Percentiles rank a stretch among this genome's conserved stretches.
Conservation (phyloP, 2,329 filamentous ascomycete genomes). For the Cercospora zeae-maydis region DNA sequence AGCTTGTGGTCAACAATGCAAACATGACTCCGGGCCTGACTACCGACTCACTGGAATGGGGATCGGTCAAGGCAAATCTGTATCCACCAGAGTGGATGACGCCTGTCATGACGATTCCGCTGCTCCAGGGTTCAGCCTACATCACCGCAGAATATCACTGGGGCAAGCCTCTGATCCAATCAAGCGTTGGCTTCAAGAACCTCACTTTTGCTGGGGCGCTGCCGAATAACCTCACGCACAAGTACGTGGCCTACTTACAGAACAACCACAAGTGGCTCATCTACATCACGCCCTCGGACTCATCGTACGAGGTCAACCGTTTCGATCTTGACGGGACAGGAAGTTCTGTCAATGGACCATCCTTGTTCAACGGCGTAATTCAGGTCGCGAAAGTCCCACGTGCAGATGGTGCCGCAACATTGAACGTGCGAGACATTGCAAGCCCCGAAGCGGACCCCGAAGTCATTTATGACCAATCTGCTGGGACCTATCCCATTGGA, state of each 20-base stretch:
- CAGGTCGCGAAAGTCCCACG: slow-evolving; percentile 76
- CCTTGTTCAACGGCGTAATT: slow-evolving; percentile 70
- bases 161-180: slow-evolving; percentile 69
- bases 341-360: slow-evolving; percentile 60
- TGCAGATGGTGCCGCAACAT: slow-evolving; percentile 1
- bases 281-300: slow-evolving; percentile 62
- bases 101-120: slow-evolving; percentile 68
- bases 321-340: slow-evolving; percentile 57
- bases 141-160: slow-evolving; percentile 70
- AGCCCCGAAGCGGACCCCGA: slow-evolving; percentile 51
- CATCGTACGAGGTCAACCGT: slow-evolving; percentile 52
- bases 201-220: slow-evolving; percentile 52
- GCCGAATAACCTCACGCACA: slow-evolving; percentile 63
- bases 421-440: slow-evolving; percentile 48
- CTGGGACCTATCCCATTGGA: slow-evolving; percentile 68
- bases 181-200: slow-evolving; percentile 68
- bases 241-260: slow-evolving; percentile 70
- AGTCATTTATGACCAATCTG: slow-evolving; percentile 67
- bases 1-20: slow-evolving; percentile 49
- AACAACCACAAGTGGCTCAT: slow-evolving; percentile 72
- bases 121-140: slow-evolving; percentile 87
- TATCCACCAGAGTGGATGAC: slow-evolving; percentile 45
- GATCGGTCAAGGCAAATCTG: slow-evolving; percentile 67
- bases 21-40: slow-evolving; percentile 45
- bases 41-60: slow-evolving; percentile 52